Base-by-base conservation (phyloP, 225 moss, liverwort and hornwort species). In the Ulota crispa region DNA sequence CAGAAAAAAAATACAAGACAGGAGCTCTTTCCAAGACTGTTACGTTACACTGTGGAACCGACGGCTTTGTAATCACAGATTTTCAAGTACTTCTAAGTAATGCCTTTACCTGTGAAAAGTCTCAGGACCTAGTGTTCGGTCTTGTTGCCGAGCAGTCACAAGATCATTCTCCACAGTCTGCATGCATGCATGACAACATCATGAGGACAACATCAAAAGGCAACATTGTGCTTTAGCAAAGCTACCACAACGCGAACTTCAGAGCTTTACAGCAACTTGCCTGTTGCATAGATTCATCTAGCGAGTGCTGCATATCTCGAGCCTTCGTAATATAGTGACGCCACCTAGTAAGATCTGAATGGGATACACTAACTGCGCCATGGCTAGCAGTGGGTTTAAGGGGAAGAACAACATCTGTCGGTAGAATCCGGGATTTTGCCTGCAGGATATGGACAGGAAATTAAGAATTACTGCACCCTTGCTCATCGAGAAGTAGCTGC, bases 401-500 rank as follows among this genome's bases (percentile, higher is more conserved):
- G 68, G 92, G 91, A 80, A 95, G 86, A 60, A 96, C 89, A 37
- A 94, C 82, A 84, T 99, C 99, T 52, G 96, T 88, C 73, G 99
- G 94, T 3, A 99, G 86, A 68, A 96, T 91, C 65, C 91, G 85
- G 71, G 95, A 94, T 83, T 87, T 94, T 16, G 89, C 92, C 81
- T 93, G 89, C 41, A 81, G 81, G 52, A 78, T 24, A 69, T 41
- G 61, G 54, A 78, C 63, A 56, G 36, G 16, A 68, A 70, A 43
- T 45, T 45, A 20, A 37, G 36, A 66, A 42, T 16, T 54, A 68
- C 21, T 24, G 26, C 55, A 52, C 59, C 66, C 50, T 24, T 7
- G 47, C 24, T 82, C 64, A 64, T 52, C 54, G 20, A 9, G 1
- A 68, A 34, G n/a, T 57, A 8, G 31, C 11, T 18, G 27, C 31